These are phyloP conservation scores for Oenanthe javanica DNA, from an alignment of 140 eudicot species.

Conservation along the genomic window DNA sequence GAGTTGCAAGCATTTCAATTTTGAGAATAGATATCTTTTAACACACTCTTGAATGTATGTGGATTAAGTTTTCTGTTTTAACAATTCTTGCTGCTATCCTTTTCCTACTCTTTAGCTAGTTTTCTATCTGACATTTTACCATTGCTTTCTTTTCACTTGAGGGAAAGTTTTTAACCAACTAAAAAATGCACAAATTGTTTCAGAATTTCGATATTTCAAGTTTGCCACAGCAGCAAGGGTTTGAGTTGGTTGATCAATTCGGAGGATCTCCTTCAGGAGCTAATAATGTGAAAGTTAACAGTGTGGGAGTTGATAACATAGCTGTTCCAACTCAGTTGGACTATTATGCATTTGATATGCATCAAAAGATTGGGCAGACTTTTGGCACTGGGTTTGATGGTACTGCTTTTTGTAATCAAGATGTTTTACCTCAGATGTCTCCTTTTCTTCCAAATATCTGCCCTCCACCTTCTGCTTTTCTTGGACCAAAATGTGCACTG, in stretches of 20 bases:
- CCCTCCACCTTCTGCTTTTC: slow-evolving; percentile 88
- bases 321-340: slow-evolving; percentile 45
- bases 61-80: neutral
- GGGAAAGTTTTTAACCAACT: neutral
- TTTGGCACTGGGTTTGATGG: slow-evolving; percentile 42
- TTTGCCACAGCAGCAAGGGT: slow-evolving; percentile 41
- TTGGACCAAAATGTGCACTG: slow-evolving; percentile 97
- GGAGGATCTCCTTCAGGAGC: slow-evolving; percentile 48
- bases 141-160: neutral
- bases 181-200: slow-evolving; percentile 13
- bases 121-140: neutral
- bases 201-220: slow-evolving; percentile 46
- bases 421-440: slow-evolving; percentile 32
- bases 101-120: neutral
- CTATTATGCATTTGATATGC: slow-evolving; percentile 41
- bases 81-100: neutral
- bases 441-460: slow-evolving; percentile 42
- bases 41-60: neutral
- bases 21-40: neutral
- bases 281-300: slow-evolving; percentile 30
- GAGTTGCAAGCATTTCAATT: neutral
- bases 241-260: slow-evolving; percentile 47
- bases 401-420: slow-evolving; percentile 26
- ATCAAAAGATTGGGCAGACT: slow-evolving; percentile 50
- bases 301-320: slow-evolving; percentile 31